Evolutionary conservation across 2,329 filamentous ascomycete genomes (phyloP).

Genomic region (Aureobasidium sp.): DNA sequence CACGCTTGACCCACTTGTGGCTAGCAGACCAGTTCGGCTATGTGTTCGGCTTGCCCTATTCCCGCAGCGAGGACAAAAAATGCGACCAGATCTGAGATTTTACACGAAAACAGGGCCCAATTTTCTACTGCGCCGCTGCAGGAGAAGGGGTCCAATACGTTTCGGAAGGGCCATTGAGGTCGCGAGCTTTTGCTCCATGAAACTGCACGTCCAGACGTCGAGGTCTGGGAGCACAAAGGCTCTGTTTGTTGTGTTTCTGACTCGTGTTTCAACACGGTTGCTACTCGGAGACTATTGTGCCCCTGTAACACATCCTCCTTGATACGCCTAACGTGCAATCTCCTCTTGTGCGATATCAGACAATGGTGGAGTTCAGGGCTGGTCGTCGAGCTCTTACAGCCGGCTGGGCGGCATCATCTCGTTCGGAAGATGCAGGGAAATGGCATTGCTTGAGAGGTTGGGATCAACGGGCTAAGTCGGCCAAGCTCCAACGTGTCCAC

Average conservation of each 20-base stretch:
- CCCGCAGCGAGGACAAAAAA: not conserved
- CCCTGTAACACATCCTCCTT: not conserved
- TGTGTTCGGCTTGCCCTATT: slow-evolving; percentile 7
- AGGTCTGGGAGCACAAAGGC: not conserved
- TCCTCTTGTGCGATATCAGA: slow-evolving; percentile 11
- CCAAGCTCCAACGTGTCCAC: slow-evolving; percentile 5
- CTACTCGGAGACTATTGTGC: not conserved
- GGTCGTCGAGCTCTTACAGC: slow-evolving; percentile 4
- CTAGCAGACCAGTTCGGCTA: slow-evolving; percentile 10
- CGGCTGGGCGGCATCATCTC: slow-evolving; percentile 9
- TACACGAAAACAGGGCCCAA: not conserved
- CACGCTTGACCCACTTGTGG: not conserved
- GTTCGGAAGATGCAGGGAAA: slow-evolving; percentile 12
- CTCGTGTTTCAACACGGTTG: slow-evolving; percentile 13
- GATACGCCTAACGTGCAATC: slow-evolving; percentile 11
- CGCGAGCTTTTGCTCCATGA: slow-evolving; percentile 7
- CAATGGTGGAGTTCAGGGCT: slow-evolving; percentile 12
- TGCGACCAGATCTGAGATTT: slow-evolving; percentile 1
- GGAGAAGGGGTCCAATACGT: slow-evolving; percentile 3
- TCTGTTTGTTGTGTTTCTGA: slow-evolving; percentile 14
- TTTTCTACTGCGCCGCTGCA: not conserved
- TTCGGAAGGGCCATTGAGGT: not conserved
- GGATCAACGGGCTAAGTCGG: slow-evolving; percentile 14
- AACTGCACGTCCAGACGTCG: not conserved
- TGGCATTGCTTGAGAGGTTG: slow-evolving; percentile 13